Conservation (phyloP, 305 asterid species). For the Fraxinus floribunda region DNA sequence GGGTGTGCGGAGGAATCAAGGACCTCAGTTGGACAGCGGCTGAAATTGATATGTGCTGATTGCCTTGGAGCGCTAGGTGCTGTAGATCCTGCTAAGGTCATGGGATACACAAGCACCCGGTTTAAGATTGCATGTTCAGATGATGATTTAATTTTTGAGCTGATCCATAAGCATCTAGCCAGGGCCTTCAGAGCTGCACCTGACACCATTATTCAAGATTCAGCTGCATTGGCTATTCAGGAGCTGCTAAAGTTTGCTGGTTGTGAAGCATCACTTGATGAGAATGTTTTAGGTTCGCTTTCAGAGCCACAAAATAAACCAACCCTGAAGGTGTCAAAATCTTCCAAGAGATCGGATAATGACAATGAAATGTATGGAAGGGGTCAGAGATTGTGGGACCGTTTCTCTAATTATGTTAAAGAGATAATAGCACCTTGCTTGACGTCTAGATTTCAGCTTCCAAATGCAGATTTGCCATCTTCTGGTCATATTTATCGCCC, state of each 20-base stretch:
- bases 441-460: conserved; percentile 80
- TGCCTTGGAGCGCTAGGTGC: conserved; percentile 98
- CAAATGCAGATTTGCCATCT: conserved; percentile 61
- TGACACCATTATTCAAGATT: conserved; percentile 81
- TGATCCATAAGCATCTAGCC: conserved; percentile 92
- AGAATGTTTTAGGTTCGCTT: conserved; percentile 45
- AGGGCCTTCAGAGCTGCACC: conserved; percentile 98
- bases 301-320: conserved; percentile 40
- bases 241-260: conserved; percentile 91
- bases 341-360: conserved; percentile 32
- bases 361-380: conserved; percentile 49
- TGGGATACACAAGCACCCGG: conserved; percentile 64
- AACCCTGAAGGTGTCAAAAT: conserved; percentile 38
- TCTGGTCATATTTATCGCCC: conserved; percentile 85
- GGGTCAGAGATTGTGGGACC: conserved; percentile 93
- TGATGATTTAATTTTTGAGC: conserved; percentile 92
- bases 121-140: conserved; percentile 97
- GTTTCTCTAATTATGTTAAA: conserved; percentile 89
- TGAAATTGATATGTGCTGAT: conserved; percentile 88
- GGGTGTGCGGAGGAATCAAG: conserved; percentile 99
- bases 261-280: conserved; percentile 79
- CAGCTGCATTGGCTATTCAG: conserved; percentile 96
- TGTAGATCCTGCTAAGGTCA: conserved; percentile 93
- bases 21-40: conserved; percentile 81
- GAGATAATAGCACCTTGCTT: conserved; percentile 99